phyloP scores from a whole-genome alignment of 2,329 filamentous ascomycete genomes.

The Drechslera avenae region DNA sequence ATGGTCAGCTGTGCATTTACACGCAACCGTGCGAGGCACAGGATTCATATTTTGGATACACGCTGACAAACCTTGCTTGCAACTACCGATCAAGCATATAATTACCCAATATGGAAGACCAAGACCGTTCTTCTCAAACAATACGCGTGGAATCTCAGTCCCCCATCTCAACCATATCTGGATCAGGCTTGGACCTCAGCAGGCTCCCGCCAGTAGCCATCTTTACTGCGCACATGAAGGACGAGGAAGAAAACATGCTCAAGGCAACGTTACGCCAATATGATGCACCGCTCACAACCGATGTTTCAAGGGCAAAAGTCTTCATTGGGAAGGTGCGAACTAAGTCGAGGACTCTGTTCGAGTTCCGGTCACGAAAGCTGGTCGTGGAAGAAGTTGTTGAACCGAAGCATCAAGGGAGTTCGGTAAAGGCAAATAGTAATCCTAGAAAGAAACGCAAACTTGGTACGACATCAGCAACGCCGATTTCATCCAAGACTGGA shows the following conservation, averaged over 20 bases:
- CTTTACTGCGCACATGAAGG: slow-evolving; percentile 69
- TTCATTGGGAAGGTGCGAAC: slow-evolving; percentile 75
- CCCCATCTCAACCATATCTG: slow-evolving; percentile 22
- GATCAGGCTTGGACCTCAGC: slow-evolving; percentile 47
- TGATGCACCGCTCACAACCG: slow-evolving; percentile 68
- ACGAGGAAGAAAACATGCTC: slow-evolving; percentile 66
- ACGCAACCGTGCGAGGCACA: slow-evolving; percentile 21
- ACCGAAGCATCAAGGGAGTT: slow-evolving; percentile 25
- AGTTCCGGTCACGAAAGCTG: slow-evolving; percentile 72
- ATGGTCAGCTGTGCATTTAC: slow-evolving; percentile 24
- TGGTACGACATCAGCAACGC: slow-evolving; percentile 1
- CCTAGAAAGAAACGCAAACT: slow-evolving; percentile 27
- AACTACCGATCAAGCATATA: slow-evolving; percentile 26
- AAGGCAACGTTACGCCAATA: slow-evolving; percentile 65
- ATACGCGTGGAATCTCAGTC: slow-evolving; percentile 23
- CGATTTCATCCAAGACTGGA: slow-evolving; percentile 18
- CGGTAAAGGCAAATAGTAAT: slow-evolving; percentile 15
- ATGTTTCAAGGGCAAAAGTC: slow-evolving; percentile 72
- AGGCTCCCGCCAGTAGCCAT: slow-evolving; percentile 71
- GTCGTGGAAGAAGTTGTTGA: slow-evolving; percentile 57
- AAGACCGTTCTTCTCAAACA: slow-evolving; percentile 28
- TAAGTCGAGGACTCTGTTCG: slow-evolving; percentile 73
- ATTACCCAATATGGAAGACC: slow-evolving; percentile 26
- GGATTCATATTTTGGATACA: slow-evolving; percentile 30
- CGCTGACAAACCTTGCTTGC: slow-evolving; percentile 38